These are phyloP conservation scores for Globisporangium barbulae DNA, from an alignment of 352 stramenopile genomes.

Conservation along the genomic window DNA sequence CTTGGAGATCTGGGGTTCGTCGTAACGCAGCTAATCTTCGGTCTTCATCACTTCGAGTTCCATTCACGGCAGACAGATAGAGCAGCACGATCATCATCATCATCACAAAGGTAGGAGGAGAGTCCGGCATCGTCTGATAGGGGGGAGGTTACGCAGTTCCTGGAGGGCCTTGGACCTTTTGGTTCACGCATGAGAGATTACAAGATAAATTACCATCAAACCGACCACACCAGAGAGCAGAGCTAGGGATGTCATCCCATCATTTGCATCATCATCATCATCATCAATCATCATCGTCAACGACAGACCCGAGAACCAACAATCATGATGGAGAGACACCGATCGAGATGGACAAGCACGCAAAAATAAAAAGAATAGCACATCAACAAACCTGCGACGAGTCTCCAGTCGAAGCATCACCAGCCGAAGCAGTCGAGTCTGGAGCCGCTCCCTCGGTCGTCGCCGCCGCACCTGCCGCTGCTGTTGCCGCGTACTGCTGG, in stretches of 20 bases:
- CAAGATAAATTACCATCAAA: conserved; percentile 31
- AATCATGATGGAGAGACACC: conserved; percentile 18
- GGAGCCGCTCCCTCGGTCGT: conserved; percentile 16
- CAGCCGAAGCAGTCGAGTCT: conserved; percentile 16
- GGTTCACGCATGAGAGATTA: conserved; percentile 21
- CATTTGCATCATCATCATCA: conserved; percentile 28
- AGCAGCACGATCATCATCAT: conserved; percentile 17
- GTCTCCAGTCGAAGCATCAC: conserved; percentile 16
- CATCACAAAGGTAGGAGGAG: conserved; percentile 10
- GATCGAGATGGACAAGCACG: conserved; percentile 12
- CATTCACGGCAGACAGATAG: conserved; percentile 13
- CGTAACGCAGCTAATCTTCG: conserved; percentile 2
- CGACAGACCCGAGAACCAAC: conserved; percentile 10
- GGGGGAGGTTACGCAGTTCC: conserved; percentile 39
- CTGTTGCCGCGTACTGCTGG: conserved; percentile 66
- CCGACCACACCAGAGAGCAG: conserved; percentile 15
- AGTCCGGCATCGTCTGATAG: conserved; percentile 13
- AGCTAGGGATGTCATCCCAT: conserved; percentile 28
- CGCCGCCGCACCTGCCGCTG: conserved; percentile 19
- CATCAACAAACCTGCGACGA: conserved; percentile 65
- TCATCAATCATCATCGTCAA: conserved; percentile 15
- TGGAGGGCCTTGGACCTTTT: conserved; percentile 65
- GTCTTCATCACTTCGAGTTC: conserved; percentile 13
- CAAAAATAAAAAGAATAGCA: conserved; percentile 23
- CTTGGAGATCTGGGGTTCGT: neutral